phyloP scores from a whole-genome alignment of 768 basidiomycete genomes.

The Zangia roseola region DNA sequence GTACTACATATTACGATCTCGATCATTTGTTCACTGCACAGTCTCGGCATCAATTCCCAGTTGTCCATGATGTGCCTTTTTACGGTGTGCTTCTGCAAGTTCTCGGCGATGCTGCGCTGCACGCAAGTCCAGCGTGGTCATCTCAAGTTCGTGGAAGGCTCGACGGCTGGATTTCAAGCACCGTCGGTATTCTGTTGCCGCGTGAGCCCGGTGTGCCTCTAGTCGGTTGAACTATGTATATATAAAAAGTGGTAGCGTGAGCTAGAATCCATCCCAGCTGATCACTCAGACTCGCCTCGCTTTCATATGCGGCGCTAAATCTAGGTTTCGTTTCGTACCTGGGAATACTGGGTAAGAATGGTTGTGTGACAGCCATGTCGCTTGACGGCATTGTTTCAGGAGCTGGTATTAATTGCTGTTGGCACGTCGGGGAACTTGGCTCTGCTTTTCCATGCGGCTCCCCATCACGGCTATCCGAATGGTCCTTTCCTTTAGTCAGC shows the following conservation, averaged over 20 bases:
- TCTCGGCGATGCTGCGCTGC: constrained; percentile 57
- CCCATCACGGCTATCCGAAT: constrained; percentile 13
- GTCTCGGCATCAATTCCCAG: constrained; percentile 54
- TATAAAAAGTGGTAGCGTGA: neutral
- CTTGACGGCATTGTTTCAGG: constrained; percentile 14
- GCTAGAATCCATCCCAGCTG: neutral
- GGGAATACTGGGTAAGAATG: constrained; percentile 35
- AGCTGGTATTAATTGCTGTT: constrained; percentile 1
- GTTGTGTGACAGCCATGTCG: constrained; percentile 23
- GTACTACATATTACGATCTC: constrained; percentile 25
- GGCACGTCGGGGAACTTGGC: constrained; percentile 13
- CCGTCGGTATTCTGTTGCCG: constrained; percentile 40
- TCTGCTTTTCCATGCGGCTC: constrained; percentile 20
- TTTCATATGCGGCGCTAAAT: constrained; percentile 26
- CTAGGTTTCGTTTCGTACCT: constrained; percentile 25
- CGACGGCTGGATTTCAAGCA: constrained; percentile 43
- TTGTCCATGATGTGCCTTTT: constrained; percentile 59
- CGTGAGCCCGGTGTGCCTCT: constrained; percentile 38
- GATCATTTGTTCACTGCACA: constrained; percentile 22
- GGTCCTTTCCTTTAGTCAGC: constrained; percentile 15
- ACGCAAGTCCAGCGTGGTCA: constrained; percentile 57
- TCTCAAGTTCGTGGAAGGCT: constrained; percentile 61
- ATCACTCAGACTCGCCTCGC: constrained; percentile 22
- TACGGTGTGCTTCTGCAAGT: constrained; percentile 56
- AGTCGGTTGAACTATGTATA: constrained; percentile 30